These are phyloP conservation scores for Camillea tinctor DNA, from an alignment of 2,329 filamentous ascomycete genomes.

Conservation along the genomic window DNA sequence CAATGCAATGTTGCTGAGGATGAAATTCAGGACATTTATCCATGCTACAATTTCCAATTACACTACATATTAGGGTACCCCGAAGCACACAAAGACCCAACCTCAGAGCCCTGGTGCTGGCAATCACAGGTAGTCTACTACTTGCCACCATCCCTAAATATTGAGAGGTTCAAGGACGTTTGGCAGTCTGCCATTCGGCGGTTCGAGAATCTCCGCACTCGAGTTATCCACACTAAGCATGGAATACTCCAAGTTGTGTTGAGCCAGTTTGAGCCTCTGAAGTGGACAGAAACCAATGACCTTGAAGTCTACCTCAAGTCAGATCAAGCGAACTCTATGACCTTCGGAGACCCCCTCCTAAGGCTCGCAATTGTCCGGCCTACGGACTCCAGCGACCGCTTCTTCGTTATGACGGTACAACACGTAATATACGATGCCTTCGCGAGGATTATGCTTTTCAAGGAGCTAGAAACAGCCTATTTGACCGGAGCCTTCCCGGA, in stretches of 20 bases:
- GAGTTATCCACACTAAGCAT: conserved; percentile 35
- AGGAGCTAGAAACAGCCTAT: conserved; percentile 4
- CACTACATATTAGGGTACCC: conserved; percentile 4
- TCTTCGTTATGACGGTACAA: conserved; percentile 3
- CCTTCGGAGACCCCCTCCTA: conserved; percentile 1
- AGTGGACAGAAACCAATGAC: not conserved
- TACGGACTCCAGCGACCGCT: not conserved
- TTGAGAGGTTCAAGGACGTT: not conserved
- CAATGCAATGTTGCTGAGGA: not conserved
- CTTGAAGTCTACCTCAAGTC: conserved; percentile 1
- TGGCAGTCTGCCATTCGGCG: conserved; percentile 2
- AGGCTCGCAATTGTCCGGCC: not conserved
- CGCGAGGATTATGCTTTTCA: conserved; percentile 5
- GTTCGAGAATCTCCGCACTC: conserved; percentile 12
- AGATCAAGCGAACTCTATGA: not conserved
- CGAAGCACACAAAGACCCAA: not conserved
- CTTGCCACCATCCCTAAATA: not conserved
- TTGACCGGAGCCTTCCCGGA: not conserved
- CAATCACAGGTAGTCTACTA: conserved; percentile 1
- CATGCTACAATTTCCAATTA: not conserved
- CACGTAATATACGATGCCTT: conserved; percentile 7
- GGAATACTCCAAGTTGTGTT: conserved; percentile 2
- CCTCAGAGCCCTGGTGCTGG: conserved; percentile 1
- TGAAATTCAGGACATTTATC: conserved; percentile 6
- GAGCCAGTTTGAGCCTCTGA: not conserved